phyloP scores from a whole-genome alignment of 2,329 filamentous ascomycete species.

The Fusarium sarcochroum region DNA sequence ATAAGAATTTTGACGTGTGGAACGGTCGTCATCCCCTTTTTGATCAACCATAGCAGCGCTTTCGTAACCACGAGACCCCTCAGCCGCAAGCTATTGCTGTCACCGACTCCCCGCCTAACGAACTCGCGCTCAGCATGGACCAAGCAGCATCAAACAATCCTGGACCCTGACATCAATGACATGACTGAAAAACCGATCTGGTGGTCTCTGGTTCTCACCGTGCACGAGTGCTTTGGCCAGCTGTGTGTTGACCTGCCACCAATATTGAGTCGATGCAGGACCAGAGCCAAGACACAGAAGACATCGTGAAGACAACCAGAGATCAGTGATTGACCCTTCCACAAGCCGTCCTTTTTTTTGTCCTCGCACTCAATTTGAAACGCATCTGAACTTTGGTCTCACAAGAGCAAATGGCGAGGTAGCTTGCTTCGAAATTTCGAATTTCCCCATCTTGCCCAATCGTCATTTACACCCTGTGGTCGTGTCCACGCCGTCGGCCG shows the following conservation, averaged over 20 bases:
- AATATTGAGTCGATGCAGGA: conserved; percentile 8
- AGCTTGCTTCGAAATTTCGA: conserved; percentile 5
- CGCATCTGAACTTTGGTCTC: conserved; percentile 5
- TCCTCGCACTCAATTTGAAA: background rate
- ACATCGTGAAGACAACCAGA: conserved; percentile 5
- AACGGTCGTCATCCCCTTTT: conserved; percentile 27
- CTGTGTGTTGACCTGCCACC: conserved; percentile 9
- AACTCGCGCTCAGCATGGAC: conserved; percentile 32
- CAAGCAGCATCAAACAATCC: conserved; percentile 34
- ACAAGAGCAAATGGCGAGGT: conserved; percentile 26
- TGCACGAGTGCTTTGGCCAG: conserved; percentile 16
- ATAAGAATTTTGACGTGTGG: conserved; percentile 28
- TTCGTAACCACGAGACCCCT: conserved; percentile 31
- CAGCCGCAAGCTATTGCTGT: conserved; percentile 38
- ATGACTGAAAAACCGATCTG: conserved; percentile 18
- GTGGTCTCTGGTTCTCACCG: conserved; percentile 6
- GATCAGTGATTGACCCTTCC: conserved; percentile 7
- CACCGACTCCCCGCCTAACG: conserved; percentile 32
- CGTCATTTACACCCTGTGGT: conserved; percentile 28
- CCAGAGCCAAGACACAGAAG: conserved; percentile 3
- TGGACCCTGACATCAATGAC: conserved; percentile 16
- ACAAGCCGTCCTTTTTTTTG: background rate
- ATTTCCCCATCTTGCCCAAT: conserved; percentile 34
- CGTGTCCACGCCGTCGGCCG: conserved; percentile 31
- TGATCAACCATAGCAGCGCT: conserved; percentile 11